Evolutionary conservation across 768 basidiomycete species (phyloP).

Genomic region (Leucocoprinus birnbaumii): DNA sequence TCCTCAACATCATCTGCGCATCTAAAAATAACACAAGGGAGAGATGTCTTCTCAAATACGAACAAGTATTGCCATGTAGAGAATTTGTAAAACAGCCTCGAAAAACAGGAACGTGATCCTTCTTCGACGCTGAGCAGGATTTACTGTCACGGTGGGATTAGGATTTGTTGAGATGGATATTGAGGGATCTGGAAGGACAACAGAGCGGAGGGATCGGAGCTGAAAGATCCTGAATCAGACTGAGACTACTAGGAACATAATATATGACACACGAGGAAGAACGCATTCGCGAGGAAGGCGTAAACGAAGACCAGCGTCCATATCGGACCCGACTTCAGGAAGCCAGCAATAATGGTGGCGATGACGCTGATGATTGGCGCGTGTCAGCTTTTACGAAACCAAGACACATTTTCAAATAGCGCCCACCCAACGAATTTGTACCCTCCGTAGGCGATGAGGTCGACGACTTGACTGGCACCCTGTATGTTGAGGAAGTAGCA

Average conservation of each 20-base stretch:
- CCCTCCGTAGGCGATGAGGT: slow-evolving; percentile 89
- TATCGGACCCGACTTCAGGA: slow-evolving; percentile 62
- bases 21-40: too few relatives aligned
- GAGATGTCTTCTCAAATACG: slow-evolving; percentile 31
- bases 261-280: slow-evolving; percentile 74
- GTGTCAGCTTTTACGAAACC: not conserved
- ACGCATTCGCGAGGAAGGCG: slow-evolving; percentile 83
- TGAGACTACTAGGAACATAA: not conserved
- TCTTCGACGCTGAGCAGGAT: slow-evolving; percentile 76
- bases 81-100: slow-evolving; percentile 75
- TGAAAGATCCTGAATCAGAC: slow-evolving; percentile 26
- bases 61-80: slow-evolving; percentile 86
- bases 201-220: slow-evolving; percentile 91
- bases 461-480: slow-evolving; percentile 65
- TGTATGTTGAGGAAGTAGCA: slow-evolving; percentile 92
- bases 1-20: too few relatives aligned
- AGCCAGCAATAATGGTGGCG: slow-evolving; percentile 66
- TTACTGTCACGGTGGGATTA: slow-evolving; percentile 56
- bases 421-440: slow-evolving; percentile 95
- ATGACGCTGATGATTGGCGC: slow-evolving; percentile 65
- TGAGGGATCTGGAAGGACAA: slow-evolving; percentile 82
- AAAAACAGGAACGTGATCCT: slow-evolving; percentile 88
- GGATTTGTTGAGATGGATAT: slow-evolving; percentile 28
- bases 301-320: slow-evolving; percentile 79
- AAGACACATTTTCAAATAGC: slow-evolving; percentile 20